Evolutionary conservation across 2,329 filamentous ascomycete species (phyloP).

Genomic region (Colletotrichum navitas): DNA sequence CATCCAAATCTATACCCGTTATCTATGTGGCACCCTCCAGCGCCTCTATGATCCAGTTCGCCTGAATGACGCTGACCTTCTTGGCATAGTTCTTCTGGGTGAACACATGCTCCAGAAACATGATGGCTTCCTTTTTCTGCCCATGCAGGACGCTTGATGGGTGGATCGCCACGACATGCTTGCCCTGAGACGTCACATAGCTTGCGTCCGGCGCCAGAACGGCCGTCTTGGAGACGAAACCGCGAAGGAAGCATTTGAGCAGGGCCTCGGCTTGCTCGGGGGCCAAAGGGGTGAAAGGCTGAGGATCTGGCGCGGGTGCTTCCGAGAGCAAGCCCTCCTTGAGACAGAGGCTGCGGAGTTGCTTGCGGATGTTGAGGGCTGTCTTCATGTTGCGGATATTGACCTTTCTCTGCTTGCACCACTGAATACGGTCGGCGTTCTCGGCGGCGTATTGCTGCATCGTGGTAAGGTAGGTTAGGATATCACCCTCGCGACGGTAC

Average conservation of each 20-base stretch:
- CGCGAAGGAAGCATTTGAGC: slow-evolving; percentile 72
- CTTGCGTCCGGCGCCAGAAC: slow-evolving; percentile 70
- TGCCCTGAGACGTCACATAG: slow-evolving; percentile 71
- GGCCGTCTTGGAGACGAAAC: slow-evolving; percentile 72
- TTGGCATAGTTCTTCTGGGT: slow-evolving; percentile 76
- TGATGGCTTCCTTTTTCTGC: slow-evolving; percentile 73
- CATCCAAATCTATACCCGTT: neutral
- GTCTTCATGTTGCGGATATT: slow-evolving; percentile 73
- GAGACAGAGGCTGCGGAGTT: slow-evolving; percentile 69
- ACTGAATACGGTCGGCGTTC: slow-evolving; percentile 65
- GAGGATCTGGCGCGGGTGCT: slow-evolving; percentile 63
- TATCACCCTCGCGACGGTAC: slow-evolving; percentile 71
- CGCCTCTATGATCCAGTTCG: slow-evolving; percentile 69
- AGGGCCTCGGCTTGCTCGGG: slow-evolving; percentile 67
- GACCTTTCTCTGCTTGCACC: slow-evolving; percentile 70
- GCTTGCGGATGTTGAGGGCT: slow-evolving; percentile 71
- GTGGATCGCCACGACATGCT: slow-evolving; percentile 72
- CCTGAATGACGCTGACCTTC: slow-evolving; percentile 73
- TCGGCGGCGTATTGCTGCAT: slow-evolving; percentile 73
- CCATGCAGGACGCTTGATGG: slow-evolving; percentile 73
- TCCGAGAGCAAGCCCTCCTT: slow-evolving; percentile 64
- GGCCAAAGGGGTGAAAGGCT: slow-evolving; percentile 66
- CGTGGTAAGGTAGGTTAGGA: slow-evolving; percentile 73
- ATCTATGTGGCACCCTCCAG: slow-evolving; percentile 48
- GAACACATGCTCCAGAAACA: slow-evolving; percentile 77